Base-by-base conservation (phyloP, 805 yeast genomes). In the Lipomyces yamadae region DNA sequence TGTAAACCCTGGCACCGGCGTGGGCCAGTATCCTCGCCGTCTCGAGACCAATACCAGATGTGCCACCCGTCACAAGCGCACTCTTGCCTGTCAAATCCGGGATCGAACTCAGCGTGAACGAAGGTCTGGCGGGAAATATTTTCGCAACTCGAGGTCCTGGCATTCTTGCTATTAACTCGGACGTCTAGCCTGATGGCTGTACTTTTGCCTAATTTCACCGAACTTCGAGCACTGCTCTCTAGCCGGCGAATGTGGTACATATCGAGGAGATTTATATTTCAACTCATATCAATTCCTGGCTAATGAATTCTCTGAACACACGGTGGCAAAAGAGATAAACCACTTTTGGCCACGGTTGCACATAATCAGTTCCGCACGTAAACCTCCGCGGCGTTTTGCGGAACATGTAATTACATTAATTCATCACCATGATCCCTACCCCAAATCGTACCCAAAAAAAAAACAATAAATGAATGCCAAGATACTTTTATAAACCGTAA, bases 41-140 rank as follows among this genome's bases (percentile, higher is more conserved):
- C 18, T 62, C 65, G 39, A 57, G 53, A n/a, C 65, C 65, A 29
- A 62, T 50, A 29, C 65, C 65, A 33, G 65, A 56, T 10, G 65
- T 62, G 39, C 61, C 65, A 10, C 65, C 65, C 10, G 64, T 62
- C 18, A 62, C 57, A n/a, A 62, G 35, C 55, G 55, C 55, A 4
- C 8, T 24, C 34, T 52, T 52, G 55, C 55, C 55, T 29, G 55
- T 15, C 32, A 52, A 15, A 3, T 52, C 55, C 34, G 55, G 55
- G 15, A 52, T 52, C 15, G 55, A 52, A 11, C n/a, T 11, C 55
- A 32, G 34, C 34, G 55, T 29, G 30, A 29, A 29, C n/a, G 11
- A 15, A 8, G 34, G n/a, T 6, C n/a, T 8, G 15, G 48, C 18
- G 11, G 55, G 30, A 8, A 29, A 52, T 29, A 52, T 34, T 32